Evolutionary conservation across 345 rosid genomes (phyloP).

Genomic region (Carallia pectinifolia): DNA sequence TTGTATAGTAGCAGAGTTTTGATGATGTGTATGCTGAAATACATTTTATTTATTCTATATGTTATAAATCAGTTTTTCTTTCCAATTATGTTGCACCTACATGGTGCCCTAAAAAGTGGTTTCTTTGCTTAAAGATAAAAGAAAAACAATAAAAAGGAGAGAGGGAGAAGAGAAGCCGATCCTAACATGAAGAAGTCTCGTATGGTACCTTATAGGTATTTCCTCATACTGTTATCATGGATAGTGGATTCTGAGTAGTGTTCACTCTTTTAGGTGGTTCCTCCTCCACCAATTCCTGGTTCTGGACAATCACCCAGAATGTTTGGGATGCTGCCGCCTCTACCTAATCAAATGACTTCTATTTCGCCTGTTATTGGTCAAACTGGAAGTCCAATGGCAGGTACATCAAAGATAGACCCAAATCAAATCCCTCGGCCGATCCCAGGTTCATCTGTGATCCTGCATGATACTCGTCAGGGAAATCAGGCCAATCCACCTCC

Average conservation of each 20-base stretch:
- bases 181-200: not conserved
- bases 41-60: too few species aligned
- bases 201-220: not conserved
- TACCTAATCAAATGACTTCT: conserved; percentile 80
- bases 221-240: conserved; percentile 4
- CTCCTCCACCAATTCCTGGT: conserved; percentile 60
- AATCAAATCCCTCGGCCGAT: conserved; percentile 95
- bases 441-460: conserved; percentile 56
- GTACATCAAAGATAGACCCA: conserved; percentile 85
- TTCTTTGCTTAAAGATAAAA: too few species aligned
- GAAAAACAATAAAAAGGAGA: too few species aligned
- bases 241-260: conserved; percentile 18
- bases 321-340: conserved; percentile 78
- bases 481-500: conserved; percentile 94
- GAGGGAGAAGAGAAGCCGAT: not conserved
- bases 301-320: conserved; percentile 63
- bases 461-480: conserved; percentile 82
- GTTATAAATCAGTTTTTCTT: too few species aligned
- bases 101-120: too few species aligned
- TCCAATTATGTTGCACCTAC: too few species aligned
- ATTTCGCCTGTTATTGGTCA: conserved; percentile 78
- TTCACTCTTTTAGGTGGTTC: conserved; percentile 49
- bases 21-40: too few species aligned
- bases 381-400: conserved; percentile 64
- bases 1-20: too few species aligned